These are phyloP conservation scores for Thermothielavioides terrestris DNA, from an alignment of 495 filamentous ascomycete species.

Conservation along the genomic window DNA sequence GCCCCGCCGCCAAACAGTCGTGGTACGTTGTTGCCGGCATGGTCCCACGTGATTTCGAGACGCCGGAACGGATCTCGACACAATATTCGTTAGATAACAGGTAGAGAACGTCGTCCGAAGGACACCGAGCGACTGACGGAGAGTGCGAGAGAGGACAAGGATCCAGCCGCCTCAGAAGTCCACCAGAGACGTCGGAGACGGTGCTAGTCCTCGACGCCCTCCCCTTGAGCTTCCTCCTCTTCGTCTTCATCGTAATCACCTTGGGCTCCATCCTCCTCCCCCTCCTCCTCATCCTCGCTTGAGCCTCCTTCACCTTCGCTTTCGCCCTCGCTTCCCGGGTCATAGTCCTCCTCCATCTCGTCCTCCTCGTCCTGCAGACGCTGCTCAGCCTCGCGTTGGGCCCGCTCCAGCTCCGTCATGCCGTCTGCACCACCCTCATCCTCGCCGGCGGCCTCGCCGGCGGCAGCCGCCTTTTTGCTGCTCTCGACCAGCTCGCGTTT, in stretches of 20 bases:
- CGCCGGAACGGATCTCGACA: too few species aligned
- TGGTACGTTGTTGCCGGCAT: too few species aligned
- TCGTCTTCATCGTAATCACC: conserved; percentile 42
- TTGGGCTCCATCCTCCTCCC: conserved; percentile 41
- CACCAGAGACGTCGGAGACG: neutral
- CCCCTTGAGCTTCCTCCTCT: conserved; percentile 23
- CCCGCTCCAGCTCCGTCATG: conserved; percentile 50
- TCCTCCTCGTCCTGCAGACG: conserved; percentile 60
- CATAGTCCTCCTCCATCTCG: conserved; percentile 84
- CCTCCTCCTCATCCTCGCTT: conserved; percentile 43
- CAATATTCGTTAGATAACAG: too few species aligned
- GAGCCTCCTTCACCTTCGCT: conserved; percentile 58
- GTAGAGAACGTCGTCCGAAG: too few species aligned
- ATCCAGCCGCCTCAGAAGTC: too few species aligned
- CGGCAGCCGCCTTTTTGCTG: conserved; percentile 27
- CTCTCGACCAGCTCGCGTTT: conserved; percentile 51
- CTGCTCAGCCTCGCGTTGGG: conserved; percentile 40
- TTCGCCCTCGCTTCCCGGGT: conserved; percentile 67
- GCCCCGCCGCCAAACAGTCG: too few species aligned
- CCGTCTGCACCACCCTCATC: conserved; percentile 51
- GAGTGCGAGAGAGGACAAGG: too few species aligned
- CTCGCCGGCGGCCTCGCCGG: conserved; percentile 55
- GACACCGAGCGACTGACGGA: too few species aligned
- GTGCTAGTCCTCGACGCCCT: neutral
- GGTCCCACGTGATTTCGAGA: too few species aligned